phyloP scores from a whole-genome alignment of 495 filamentous ascomycete species.

The Glutinoglossum americanum region DNA sequence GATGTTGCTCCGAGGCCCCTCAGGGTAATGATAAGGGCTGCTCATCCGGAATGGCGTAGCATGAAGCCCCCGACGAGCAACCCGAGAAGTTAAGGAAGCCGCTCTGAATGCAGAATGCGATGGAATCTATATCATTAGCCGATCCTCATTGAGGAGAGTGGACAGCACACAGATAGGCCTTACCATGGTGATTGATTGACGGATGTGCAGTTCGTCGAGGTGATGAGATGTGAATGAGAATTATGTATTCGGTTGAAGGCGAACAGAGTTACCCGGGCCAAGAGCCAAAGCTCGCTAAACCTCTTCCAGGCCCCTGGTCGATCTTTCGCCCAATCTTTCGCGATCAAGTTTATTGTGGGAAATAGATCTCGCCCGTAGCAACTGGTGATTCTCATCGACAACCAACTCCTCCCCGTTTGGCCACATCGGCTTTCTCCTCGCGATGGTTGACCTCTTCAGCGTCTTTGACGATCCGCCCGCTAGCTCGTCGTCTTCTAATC shows the following conservation, averaged over 20 bases:
- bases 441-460: slow-evolving; percentile 67
- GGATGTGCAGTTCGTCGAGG: background rate
- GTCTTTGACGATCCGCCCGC: slow-evolving; percentile 55
- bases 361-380: background rate
- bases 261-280: too few relatives aligned
- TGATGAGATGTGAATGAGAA: too few relatives aligned
- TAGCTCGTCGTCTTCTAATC: slow-evolving; percentile 9
- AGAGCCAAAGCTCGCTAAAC: background rate
- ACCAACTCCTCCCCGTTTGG: background rate
- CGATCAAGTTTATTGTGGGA: too few relatives aligned
- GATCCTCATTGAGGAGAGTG: background rate
- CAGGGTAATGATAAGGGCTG: slow-evolving; percentile 93
- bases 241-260: too few relatives aligned
- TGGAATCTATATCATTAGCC: slow-evolving; percentile 44
- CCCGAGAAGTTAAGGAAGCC: slow-evolving; percentile 33
- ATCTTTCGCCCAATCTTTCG: too few relatives aligned
- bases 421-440: slow-evolving; percentile 2
- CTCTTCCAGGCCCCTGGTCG: background rate
- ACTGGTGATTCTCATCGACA: background rate
- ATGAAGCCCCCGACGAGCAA: slow-evolving; percentile 85
- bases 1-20: slow-evolving; percentile 82
- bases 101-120: slow-evolving; percentile 53
- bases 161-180: background rate
- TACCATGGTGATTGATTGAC: background rate
- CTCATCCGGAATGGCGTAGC: slow-evolving; percentile 67